Evolutionary conservation across 2,329 filamentous ascomycete species (phyloP), one percentile per base, ranked within the genome.

Genomic region (Bipolaris oryzae): DNA sequence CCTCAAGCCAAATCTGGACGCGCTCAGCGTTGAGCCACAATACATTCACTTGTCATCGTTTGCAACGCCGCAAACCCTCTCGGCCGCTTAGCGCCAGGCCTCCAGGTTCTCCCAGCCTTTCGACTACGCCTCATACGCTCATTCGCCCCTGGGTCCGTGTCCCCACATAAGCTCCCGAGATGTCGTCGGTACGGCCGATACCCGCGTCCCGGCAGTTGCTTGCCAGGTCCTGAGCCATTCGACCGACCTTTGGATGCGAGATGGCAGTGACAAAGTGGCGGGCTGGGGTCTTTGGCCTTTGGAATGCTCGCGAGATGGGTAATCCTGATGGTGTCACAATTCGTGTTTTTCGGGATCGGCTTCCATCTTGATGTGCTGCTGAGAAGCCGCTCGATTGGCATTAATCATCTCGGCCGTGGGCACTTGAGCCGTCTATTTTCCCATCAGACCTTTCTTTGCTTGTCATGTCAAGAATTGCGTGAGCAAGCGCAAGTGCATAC

Each of bases 61-160:
- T 38, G 33, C 18, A 43, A 25, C 39, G 52, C 46, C 35, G 13
- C 39, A 44, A 9, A 18, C 5, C 38, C 6, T 23, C 33, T 42
- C 34, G 33, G 23, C 39, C 21, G 23, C 52, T 44, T 34, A 55
- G 39, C 46, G 39, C 31, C 33, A 31, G 33, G 39, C 16, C 42
- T 42, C 39, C 21, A 33, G 41, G 7, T 28, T 33, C 31, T n/a
- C 31, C 46, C 23, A n/a, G 23, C 33, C 31, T 21, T 28, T 38
- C 39, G 11, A 23, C 31, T 21, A 42, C 37, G 28, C 23, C 9
- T 33, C 34, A 23, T 41, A 35, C 41, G 48, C 46, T 41, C 25
- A 23, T 46, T 34, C 28, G 25, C 20, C 41, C 20, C 20, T 35
- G 34, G n/a, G 31, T 25, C 47, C 33, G 23, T 23, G 39, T 42